phyloP scores from a whole-genome alignment of 805 yeast species.

The Lipomyces spencermartinsiae region DNA sequence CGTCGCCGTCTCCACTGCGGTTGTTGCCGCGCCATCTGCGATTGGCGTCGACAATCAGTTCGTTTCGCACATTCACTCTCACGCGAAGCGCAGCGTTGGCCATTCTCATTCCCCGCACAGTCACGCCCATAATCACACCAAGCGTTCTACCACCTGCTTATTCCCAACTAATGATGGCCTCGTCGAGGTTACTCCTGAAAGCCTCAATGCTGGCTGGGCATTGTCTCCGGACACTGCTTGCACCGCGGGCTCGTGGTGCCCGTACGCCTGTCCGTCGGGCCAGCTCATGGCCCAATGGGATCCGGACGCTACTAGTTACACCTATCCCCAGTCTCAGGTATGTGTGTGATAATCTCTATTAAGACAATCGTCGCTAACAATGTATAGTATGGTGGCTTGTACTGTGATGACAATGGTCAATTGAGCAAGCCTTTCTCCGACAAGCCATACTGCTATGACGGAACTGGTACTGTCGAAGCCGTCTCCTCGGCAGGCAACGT shows the following conservation, averaged over 20 bases:
- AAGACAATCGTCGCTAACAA: too few relatives aligned
- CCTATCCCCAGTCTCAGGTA: conserved; percentile 68
- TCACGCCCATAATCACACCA: conserved; percentile 25
- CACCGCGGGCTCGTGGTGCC: conserved; percentile 80
- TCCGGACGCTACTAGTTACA: conserved; percentile 69
- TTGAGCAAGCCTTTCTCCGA: conserved; percentile 65
- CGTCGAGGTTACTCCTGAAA: conserved; percentile 66
- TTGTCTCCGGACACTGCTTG: conserved; percentile 76
- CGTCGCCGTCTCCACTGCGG: conserved; percentile 33
- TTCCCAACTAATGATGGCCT: conserved; percentile 74
- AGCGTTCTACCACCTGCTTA: conserved; percentile 51
- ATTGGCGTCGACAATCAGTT: conserved; percentile 24
- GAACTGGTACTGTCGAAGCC: conserved; percentile 74
- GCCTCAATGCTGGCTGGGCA: conserved; percentile 85
- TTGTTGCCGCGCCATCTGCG: conserved; percentile 28
- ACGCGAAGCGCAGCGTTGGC: conserved; percentile 2
- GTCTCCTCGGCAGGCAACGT: conserved; percentile 64
- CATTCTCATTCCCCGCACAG: conserved; percentile 22
- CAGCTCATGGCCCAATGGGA: conserved; percentile 91
- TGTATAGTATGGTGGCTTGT: conserved; percentile 75
- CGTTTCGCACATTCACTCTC: conserved; percentile 10
- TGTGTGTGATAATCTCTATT: neutral
- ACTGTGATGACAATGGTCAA: conserved; percentile 74
- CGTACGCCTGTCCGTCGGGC: conserved; percentile 91
- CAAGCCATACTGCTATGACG: conserved; percentile 72